phyloP scores from a whole-genome alignment of 2,329 filamentous ascomycete species.

The Colletotrichum cuscutae region DNA sequence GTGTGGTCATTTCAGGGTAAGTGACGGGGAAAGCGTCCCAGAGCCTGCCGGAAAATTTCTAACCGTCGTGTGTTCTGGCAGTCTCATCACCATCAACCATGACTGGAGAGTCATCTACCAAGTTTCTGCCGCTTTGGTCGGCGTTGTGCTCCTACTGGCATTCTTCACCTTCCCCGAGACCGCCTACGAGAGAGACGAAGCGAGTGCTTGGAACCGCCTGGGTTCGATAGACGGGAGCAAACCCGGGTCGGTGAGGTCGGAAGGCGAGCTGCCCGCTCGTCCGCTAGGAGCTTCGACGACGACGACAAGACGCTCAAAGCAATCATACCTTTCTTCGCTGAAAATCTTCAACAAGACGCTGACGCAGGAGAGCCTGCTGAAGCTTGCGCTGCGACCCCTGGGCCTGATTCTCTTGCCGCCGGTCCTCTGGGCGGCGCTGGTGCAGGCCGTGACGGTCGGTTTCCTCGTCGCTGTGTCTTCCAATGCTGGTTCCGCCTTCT shows the following conservation, averaged over 20 bases:
- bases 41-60: background rate
- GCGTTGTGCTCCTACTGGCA: slow-evolving; percentile 56
- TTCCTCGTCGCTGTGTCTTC: slow-evolving; percentile 66
- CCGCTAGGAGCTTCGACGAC: background rate
- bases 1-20: slow-evolving; percentile 54
- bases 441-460: slow-evolving; percentile 65
- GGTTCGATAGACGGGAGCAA: slow-evolving; percentile 17
- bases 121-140: slow-evolving; percentile 61
- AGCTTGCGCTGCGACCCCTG: slow-evolving; percentile 61
- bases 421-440: slow-evolving; percentile 65
- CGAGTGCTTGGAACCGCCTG: slow-evolving; percentile 12
- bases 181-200: slow-evolving; percentile 50
- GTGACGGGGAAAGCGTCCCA: slow-evolving; percentile 1
- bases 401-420: slow-evolving; percentile 61
- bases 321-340: slow-evolving; percentile 48
- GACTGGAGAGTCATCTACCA: slow-evolving; percentile 64
- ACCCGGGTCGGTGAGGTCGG: slow-evolving; percentile 30
- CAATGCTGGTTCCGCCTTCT: slow-evolving; percentile 59
- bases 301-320: slow-evolving; percentile 33
- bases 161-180: slow-evolving; percentile 70
- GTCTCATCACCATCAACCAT: slow-evolving; percentile 59
- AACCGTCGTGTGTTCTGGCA: slow-evolving; percentile 30
- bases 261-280: slow-evolving; percentile 32
- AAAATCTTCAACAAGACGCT: slow-evolving; percentile 51
- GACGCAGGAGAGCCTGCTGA: slow-evolving; percentile 58